Percentiles rank a stretch among this genome's conserved stretches.
phyloP scores from a whole-genome alignment of 1,284 basidiomycete species.

The Laetiporus sulphureus region DNA sequence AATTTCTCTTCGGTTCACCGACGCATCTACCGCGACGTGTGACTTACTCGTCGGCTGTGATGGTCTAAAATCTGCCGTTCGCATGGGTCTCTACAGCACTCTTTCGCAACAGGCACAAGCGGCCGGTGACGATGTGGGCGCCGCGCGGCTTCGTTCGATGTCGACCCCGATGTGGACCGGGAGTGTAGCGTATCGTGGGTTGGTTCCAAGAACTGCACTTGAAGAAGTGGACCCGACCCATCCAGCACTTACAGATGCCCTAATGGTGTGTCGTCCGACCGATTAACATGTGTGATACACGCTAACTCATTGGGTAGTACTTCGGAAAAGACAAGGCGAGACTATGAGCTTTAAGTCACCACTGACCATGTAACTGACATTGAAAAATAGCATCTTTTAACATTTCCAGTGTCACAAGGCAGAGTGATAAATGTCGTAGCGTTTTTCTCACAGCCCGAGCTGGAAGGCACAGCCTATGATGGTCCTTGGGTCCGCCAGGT shows the following conservation, averaged over 20 bases:
- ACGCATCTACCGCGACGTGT: constrained; percentile 31
- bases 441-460: constrained; percentile 33
- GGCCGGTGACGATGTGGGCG: background rate
- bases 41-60: constrained; percentile 41
- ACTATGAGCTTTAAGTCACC: background rate
- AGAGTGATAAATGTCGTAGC: constrained; percentile 42
- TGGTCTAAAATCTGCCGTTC: constrained; percentile 41
- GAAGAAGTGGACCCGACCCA: constrained; percentile 6
- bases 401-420: constrained; percentile 41
- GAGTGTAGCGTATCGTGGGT: constrained; percentile 11
- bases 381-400: constrained; percentile 35
- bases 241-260: constrained; percentile 3
- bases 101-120: constrained; percentile 7
- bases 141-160: background rate
- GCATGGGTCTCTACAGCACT: constrained; percentile 24
- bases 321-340: constrained; percentile 12
- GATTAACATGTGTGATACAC: background rate
- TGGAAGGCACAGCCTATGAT: constrained; percentile 33
- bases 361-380: too few relatives aligned
- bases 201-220: constrained; percentile 7
- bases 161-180: constrained; percentile 14
- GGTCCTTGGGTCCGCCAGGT: constrained; percentile 37
- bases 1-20: constrained; percentile 26
- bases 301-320: constrained; percentile 8
- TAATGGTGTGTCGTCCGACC: background rate